Evolutionary conservation across 306 rosid genomes (phyloP).

Genomic region (Styphnolobium japonicum): DNA sequence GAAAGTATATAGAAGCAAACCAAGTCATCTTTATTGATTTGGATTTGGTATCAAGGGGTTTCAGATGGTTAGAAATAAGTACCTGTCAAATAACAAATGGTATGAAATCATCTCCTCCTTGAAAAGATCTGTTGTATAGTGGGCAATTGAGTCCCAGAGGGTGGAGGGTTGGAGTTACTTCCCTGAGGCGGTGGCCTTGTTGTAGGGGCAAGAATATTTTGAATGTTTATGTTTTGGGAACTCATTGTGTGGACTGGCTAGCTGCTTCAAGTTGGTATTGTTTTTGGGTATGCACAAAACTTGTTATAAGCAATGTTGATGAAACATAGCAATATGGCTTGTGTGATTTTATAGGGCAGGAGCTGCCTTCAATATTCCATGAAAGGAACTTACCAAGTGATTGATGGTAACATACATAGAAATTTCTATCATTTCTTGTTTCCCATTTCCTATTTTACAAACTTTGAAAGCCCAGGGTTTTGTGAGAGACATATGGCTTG

Average conservation of each 20-base stretch:
- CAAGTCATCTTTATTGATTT: no score
- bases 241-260: background rate
- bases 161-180: background rate
- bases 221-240: background rate
- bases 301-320: background rate
- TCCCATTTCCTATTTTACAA: background rate
- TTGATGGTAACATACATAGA: background rate
- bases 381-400: background rate
- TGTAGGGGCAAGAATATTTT: background rate
- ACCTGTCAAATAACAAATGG: background rate
- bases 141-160: background rate
- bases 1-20: background rate
- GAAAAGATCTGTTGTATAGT: background rate
- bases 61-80: background rate
- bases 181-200: slow-evolving; percentile 15
- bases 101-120: background rate
- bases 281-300: background rate
- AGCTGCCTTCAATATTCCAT: background rate
- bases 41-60: no score
- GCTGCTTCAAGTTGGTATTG: background rate
- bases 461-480: background rate
- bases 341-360: background rate
- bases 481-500: background rate
- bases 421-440: background rate
- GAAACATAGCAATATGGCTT: background rate